Base-by-base conservation (phyloP, 805 yeast genomes). In the Debaryomyces castellii region DNA sequence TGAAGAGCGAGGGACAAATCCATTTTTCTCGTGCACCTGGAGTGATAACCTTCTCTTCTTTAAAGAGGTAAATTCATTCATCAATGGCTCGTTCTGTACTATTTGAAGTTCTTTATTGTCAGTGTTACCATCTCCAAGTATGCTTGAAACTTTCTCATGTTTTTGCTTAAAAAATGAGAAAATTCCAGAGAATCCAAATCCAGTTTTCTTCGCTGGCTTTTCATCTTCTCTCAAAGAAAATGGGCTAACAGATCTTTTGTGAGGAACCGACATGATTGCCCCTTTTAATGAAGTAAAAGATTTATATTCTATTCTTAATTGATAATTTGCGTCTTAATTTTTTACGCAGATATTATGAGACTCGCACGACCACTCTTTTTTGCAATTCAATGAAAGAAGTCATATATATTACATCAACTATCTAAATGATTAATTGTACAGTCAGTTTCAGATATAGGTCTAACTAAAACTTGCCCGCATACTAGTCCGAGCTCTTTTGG, bases 11-110 rank as follows among this genome's bases (percentile, higher is more conserved):
- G 73, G 73, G 3, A 58, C 51, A 24, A 30, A 45, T 12, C 47
- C 50, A 14, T 23, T 28, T 23, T 44, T 46, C 2, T 50, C 51
- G 22, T 40, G 58, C 12, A 50, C 58, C 32, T 53, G 56, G n/a
- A 58, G 45, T 3, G 69, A 65, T 34, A 66, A 45, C 36, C 62
- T 50, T 34, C 60, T 58, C 46, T 62, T 64, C 49, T 66, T 66
- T 28, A 46, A 52, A 1, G 69, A 62, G 10, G 58, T 43, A 45
- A 60, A 62, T 43, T 57, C 49, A 28, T 55, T 58, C 36, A 48
- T 39, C 27, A 62, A 50, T 8, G 59, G 62, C 24, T 53, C 62
- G 20, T 48, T 35, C 10, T 51, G 48, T 27, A 40, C 32, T 20
- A 30, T 16, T n/a, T 38, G 23, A 9, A 39, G 35, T n/a, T 52